Percentiles rank a stretch among this genome's conserved stretches.
phyloP scores from a whole-genome alignment of 1,139 yeast genomes.

The Diutina neorugosa region DNA sequence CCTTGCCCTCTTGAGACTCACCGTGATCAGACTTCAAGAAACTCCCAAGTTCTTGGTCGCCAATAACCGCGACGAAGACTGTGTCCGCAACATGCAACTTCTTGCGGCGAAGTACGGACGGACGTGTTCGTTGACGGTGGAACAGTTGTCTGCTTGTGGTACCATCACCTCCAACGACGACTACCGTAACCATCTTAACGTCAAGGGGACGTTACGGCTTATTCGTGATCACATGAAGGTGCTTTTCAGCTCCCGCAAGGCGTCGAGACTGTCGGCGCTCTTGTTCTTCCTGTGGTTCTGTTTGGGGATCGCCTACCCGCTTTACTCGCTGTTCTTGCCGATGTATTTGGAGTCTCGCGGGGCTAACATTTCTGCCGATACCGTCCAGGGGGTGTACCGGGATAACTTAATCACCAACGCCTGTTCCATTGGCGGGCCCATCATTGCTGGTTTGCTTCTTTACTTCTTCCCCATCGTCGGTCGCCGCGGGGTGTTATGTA shows the following conservation, averaged over 20 bases:
- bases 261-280: slow-evolving; percentile 27
- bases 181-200: slow-evolving; percentile 6
- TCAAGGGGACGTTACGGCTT: slow-evolving; percentile 8
- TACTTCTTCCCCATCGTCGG: slow-evolving; percentile 33
- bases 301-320: slow-evolving; percentile 39
- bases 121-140: slow-evolving; percentile 29
- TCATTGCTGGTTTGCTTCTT: slow-evolving; percentile 35
- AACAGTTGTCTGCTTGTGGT: slow-evolving; percentile 33
- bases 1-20: slow-evolving; percentile 34
- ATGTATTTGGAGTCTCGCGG: slow-evolving; percentile 28
- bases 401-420: slow-evolving; percentile 40
- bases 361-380: slow-evolving; percentile 9
- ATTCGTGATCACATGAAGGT: slow-evolving; percentile 16
- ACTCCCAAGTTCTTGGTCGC: slow-evolving; percentile 47
- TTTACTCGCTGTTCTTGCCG: slow-evolving; percentile 40
- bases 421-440: slow-evolving; percentile 44
- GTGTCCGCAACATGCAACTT: slow-evolving; percentile 21
- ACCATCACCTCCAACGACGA: slow-evolving; percentile 14
- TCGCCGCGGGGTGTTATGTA: slow-evolving; percentile 41
- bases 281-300: slow-evolving; percentile 25
- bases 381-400: slow-evolving; percentile 32
- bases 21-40: slow-evolving; percentile 37
- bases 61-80: slow-evolving; percentile 41
- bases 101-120: slow-evolving; percentile 33
- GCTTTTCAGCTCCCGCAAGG: slow-evolving; percentile 25